phyloP scores from a whole-genome alignment of 345 rosid genomes.

The Rhodamnia rubescens region DNA sequence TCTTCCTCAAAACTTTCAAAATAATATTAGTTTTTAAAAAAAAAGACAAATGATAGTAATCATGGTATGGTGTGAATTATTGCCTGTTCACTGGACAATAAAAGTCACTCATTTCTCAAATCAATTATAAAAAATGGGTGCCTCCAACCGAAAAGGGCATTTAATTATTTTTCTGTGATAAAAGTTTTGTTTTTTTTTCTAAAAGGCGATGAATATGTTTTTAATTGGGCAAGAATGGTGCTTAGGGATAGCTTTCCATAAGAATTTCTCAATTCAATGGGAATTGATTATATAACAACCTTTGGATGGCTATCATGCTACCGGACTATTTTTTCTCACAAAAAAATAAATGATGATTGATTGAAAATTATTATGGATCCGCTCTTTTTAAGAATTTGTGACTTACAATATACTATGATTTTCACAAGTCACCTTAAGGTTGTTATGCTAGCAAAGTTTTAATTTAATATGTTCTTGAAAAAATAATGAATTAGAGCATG shows the following conservation, averaged over 20 bases:
- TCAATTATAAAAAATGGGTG: background rate
- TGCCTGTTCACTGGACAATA: background rate
- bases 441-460: too few relatives aligned
- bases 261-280: background rate
- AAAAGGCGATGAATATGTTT: background rate
- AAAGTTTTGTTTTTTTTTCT: background rate
- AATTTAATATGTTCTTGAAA: background rate
- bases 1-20: background rate
- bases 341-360: too few relatives aligned
- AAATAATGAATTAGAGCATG: background rate
- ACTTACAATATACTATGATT: too few relatives aligned
- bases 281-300: too few relatives aligned
- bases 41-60: background rate
- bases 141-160: background rate
- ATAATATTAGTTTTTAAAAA: background rate
- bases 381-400: too few relatives aligned
- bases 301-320: too few relatives aligned
- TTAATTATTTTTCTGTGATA: background rate
- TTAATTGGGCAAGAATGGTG: background rate
- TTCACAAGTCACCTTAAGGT: fast-evolving
- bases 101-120: background rate
- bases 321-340: too few relatives aligned
- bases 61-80: background rate
- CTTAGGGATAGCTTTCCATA: background rate
- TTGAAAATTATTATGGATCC: too few relatives aligned